These are phyloP conservation scores for Musa itinerans DNA, from an alignment of 176 grass and related monocot species.

Conservation along the genomic window DNA sequence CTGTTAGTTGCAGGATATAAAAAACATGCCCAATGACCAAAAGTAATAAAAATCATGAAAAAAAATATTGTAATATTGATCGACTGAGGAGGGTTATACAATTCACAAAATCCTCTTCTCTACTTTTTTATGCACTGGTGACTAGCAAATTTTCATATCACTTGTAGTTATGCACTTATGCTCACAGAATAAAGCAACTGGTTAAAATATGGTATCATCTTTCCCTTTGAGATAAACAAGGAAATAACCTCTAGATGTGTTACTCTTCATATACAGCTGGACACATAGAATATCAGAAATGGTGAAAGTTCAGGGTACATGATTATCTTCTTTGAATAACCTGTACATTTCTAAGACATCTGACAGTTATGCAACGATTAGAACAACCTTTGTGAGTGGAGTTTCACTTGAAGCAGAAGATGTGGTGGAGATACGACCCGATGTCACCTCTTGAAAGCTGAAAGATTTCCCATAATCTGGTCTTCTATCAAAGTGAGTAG, in stretches of 20 bases:
- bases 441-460: slow-evolving; percentile 18
- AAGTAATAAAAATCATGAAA: too few relatives aligned
- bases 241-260: neutral
- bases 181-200: too few relatives aligned
- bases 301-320: neutral
- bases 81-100: too few relatives aligned
- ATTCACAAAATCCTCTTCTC: too few relatives aligned
- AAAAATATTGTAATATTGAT: too few relatives aligned
- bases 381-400: slow-evolving; percentile 9
- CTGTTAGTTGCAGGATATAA: too few relatives aligned
- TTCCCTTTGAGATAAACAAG: neutral
- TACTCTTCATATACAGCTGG: neutral
- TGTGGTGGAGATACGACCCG: neutral
- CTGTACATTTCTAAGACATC: neutral
- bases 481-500: slow-evolving; percentile 27
- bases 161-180: too few relatives aligned
- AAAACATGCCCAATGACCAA: too few relatives aligned
- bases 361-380: neutral
- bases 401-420: slow-evolving; percentile 15
- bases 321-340: neutral
- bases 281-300: neutral
- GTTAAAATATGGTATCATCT: neutral
- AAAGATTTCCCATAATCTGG: slow-evolving; percentile 20
- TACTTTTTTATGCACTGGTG: too few relatives aligned
- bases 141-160: too few relatives aligned